These are phyloP conservation scores for Echites panduratus DNA, from an alignment of 257 asterid genomes.

Conservation along the genomic window DNA sequence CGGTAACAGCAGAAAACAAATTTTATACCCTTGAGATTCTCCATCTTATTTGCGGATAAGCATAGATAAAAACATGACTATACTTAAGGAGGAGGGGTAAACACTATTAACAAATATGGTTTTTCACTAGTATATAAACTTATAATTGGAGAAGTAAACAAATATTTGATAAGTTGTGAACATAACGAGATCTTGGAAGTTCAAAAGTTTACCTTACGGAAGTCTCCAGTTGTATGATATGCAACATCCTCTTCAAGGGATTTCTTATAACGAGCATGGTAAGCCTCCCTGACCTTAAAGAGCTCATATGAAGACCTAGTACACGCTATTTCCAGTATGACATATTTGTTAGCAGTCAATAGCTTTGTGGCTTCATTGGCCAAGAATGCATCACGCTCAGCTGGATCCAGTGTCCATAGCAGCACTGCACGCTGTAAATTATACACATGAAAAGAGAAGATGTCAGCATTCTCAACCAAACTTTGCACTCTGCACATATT, in stretches of 20 bases:
- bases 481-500: neutral
- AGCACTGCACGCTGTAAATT: constrained; percentile 48
- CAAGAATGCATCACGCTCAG: constrained; percentile 74
- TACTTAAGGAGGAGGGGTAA: neutral
- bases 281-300: constrained; percentile 59
- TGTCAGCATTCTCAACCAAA: no score
- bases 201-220: constrained; percentile 54
- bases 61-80: neutral
- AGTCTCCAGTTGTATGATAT: constrained; percentile 65
- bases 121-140: neutral
- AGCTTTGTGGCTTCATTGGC: constrained; percentile 67
- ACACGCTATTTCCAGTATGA: constrained; percentile 74
- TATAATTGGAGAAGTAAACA: neutral
- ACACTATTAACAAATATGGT: neutral
- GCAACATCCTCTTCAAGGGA: constrained; percentile 94
- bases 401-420: constrained; percentile 72
- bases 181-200: neutral
- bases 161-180: neutral
- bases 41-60: neutral
- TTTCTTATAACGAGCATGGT: constrained; percentile 64
- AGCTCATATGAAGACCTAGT: constrained; percentile 65
- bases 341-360: constrained; percentile 47
- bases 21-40: neutral
- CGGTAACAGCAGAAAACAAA: neutral
- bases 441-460: neutral